Conservation (phyloP, 2,329 filamentous ascomycete species). For the Neurospora sp. region DNA sequence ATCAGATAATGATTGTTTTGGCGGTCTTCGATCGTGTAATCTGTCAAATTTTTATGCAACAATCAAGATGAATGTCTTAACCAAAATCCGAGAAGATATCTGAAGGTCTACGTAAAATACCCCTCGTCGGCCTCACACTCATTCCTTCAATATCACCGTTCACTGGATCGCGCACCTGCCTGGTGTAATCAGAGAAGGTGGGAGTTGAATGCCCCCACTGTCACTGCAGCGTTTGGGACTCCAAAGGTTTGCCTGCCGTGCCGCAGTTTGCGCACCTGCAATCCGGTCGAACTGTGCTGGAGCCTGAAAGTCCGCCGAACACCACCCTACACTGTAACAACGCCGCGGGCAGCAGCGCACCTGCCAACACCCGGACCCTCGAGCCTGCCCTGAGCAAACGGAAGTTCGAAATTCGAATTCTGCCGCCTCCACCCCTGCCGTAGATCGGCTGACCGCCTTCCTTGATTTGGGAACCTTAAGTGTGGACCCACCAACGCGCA, state of each 20-base stretch:
- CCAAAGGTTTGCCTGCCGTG: not conserved
- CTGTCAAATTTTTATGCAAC: not conserved
- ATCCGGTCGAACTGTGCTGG: not conserved
- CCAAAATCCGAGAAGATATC: not conserved
- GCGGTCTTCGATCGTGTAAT: not conserved
- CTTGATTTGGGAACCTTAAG: constrained; percentile 1
- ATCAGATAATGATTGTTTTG: not conserved
- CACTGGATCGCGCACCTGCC: not conserved
- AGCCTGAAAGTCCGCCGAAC: not conserved
- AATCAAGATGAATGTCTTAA: not conserved
- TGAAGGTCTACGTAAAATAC: not conserved
- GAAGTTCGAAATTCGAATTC: not conserved
- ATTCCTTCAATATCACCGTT: not conserved
- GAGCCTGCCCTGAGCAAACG: not conserved
- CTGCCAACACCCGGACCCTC: not conserved
- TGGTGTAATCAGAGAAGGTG: not conserved
- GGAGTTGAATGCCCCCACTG: not conserved
- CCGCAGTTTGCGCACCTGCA: not conserved
- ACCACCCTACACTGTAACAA: not conserved
- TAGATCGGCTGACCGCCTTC: constrained; percentile 1
- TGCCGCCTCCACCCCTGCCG: not conserved
- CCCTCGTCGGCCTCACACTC: not conserved
- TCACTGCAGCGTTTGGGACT: not conserved
- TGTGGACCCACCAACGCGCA: not conserved
- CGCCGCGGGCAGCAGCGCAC: not conserved